A percentile compares a stretch with the other conserved stretches of the same genome.
phyloP scores from a whole-genome alignment of 441 rosid genomes.

The Erodium texanum region DNA sequence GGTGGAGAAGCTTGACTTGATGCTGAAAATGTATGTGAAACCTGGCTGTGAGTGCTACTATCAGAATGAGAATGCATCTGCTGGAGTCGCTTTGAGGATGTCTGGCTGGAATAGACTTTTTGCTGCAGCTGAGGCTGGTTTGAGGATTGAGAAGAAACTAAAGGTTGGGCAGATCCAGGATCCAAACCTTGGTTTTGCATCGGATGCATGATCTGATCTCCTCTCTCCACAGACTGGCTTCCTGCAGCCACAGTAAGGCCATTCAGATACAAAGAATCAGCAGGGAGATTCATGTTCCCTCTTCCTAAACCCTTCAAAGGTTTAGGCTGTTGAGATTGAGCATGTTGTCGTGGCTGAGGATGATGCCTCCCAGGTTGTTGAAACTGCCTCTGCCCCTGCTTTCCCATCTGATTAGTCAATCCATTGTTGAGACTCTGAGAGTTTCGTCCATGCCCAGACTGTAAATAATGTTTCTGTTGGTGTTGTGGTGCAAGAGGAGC shows the following conservation, averaged over 20 bases:
- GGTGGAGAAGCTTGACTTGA: conserved; percentile 40
- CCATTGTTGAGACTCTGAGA: conserved; percentile 49
- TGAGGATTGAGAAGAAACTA: conserved; percentile 23
- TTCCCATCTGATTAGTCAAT: conserved; percentile 63
- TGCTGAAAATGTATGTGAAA: conserved; percentile 28
- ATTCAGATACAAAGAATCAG: conserved; percentile 56
- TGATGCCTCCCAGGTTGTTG: conserved; percentile 67
- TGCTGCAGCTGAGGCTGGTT: conserved; percentile 50
- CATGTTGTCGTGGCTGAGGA: conserved; percentile 45
- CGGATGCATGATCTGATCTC: conserved; percentile 50
- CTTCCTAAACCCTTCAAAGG: conserved; percentile 68
- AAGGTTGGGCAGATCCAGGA: conserved; percentile 50
- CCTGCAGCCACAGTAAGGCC: conserved; percentile 50
- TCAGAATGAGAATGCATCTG: conserved; percentile 17
- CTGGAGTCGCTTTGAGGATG: conserved; percentile 27
- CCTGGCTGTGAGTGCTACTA: background rate
- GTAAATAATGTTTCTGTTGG: conserved; percentile 59
- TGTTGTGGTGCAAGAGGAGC: conserved; percentile 51
- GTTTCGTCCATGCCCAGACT: conserved; percentile 50
- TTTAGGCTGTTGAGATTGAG: conserved; percentile 28
- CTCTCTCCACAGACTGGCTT: conserved; percentile 61
- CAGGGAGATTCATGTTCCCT: conserved; percentile 51
- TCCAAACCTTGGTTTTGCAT: conserved; percentile 57
- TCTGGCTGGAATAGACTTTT: conserved; percentile 29
- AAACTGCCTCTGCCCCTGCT: conserved; percentile 74